Conservation (phyloP, 208 protist genomes). For the Strigomonas culicis region DNA sequence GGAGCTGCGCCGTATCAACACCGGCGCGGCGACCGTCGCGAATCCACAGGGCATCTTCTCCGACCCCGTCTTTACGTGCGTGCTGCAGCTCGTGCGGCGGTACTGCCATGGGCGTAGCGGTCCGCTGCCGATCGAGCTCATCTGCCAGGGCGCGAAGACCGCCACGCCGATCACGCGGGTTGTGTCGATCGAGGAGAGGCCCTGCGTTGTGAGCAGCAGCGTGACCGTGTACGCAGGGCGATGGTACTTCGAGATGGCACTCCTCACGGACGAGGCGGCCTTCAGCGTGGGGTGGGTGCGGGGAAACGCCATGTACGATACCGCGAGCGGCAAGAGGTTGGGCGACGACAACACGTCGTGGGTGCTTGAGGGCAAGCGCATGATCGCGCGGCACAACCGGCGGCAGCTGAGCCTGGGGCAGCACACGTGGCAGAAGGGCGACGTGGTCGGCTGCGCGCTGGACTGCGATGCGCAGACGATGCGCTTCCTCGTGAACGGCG, state of each 20-base stretch:
- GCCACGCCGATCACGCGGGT: constrained; percentile 19
- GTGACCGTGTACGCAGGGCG: constrained; percentile 64
- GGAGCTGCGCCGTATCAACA: background rate
- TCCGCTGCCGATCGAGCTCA: constrained; percentile 46
- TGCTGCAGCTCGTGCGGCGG: constrained; percentile 9
- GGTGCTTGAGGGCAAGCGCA: constrained; percentile 73
- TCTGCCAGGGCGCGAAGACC: constrained; percentile 31
- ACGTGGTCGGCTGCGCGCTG: constrained; percentile 84
- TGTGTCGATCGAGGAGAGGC: constrained; percentile 41
- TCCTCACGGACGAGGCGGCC: constrained; percentile 25
- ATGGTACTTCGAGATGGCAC: constrained; percentile 89
- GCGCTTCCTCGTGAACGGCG: constrained; percentile 78
- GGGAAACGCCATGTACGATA: background rate
- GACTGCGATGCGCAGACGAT: constrained; percentile 79
- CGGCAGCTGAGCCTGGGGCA: constrained; percentile 52
- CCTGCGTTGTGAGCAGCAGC: constrained; percentile 55
- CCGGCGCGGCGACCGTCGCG: background rate
- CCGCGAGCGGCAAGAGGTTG: constrained; percentile 10
- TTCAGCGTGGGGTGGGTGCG: constrained; percentile 55
- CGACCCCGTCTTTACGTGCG: constrained; percentile 10
- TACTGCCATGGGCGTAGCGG: constrained; percentile 49
- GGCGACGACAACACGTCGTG: constrained; percentile 78
- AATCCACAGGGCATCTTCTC: background rate
- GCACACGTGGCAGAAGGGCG: constrained; percentile 69
- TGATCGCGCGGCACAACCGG: constrained; percentile 65